A percentile compares a stretch with the other conserved stretches of the same genome.
phyloP scores from a whole-genome alignment of 208 protist genomes.

The Trypanosoma platydactyli region DNA sequence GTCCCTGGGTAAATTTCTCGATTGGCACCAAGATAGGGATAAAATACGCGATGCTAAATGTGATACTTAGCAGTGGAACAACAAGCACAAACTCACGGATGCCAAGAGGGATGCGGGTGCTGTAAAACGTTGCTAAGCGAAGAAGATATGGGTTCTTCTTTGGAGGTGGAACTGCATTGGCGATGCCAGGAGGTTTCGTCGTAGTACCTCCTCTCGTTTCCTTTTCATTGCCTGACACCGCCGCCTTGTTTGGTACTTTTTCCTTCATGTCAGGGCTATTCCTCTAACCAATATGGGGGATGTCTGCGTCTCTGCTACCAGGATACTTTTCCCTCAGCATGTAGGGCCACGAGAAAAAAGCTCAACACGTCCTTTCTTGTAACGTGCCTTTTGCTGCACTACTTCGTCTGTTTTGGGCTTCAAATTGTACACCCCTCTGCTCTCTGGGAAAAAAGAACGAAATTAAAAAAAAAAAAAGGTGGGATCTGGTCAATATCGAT shows the following conservation, averaged over 20 bases:
- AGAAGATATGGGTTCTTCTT: slow-evolving; percentile 74
- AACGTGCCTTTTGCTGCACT: too few relatives aligned
- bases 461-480: too few relatives aligned
- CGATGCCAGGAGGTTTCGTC: slow-evolving; percentile 36
- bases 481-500: too few relatives aligned
- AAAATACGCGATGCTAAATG: slow-evolving; percentile 71
- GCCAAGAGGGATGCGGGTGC: slow-evolving; percentile 77
- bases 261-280: neutral
- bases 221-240: neutral
- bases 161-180: slow-evolving; percentile 66
- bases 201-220: neutral
- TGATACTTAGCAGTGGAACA: slow-evolving; percentile 59
- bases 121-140: slow-evolving; percentile 73
- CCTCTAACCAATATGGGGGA: too few relatives aligned
- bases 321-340: too few relatives aligned
- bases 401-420: too few relatives aligned
- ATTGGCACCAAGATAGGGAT: slow-evolving; percentile 54
- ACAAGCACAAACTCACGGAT: slow-evolving; percentile 85
- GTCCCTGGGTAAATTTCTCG: slow-evolving; percentile 73
- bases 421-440: too few relatives aligned
- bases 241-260: neutral
- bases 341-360: too few relatives aligned
- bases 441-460: too few relatives aligned
- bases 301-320: too few relatives aligned
- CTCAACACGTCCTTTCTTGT: too few relatives aligned